These are phyloP conservation scores for Sugiyamaella novakii DNA, from an alignment of 1,139 yeast species.

Conservation along the genomic window DNA sequence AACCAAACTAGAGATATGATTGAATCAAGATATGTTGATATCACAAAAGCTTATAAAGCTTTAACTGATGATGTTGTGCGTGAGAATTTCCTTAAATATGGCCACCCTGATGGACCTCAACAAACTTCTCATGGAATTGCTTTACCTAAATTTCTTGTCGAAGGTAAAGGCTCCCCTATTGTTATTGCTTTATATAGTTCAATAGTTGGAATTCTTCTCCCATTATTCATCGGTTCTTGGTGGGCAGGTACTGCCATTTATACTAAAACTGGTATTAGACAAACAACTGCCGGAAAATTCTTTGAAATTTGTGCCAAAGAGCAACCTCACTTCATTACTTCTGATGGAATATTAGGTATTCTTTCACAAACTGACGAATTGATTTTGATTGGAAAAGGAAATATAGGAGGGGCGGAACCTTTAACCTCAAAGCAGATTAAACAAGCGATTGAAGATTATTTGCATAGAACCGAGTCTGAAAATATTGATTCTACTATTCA, in stretches of 20 bases:
- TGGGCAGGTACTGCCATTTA: conserved; percentile 82
- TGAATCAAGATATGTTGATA: conserved; percentile 77
- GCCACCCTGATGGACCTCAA: conserved; percentile 98
- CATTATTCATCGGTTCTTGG: conserved; percentile 79
- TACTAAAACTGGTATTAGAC: conserved; percentile 82
- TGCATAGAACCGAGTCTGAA: conserved; percentile 48
- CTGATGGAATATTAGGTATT: conserved; percentile 60
- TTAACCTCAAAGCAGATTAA: conserved; percentile 53
- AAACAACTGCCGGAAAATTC: conserved; percentile 76
- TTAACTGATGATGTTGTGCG: conserved; percentile 86
- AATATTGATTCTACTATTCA: conserved; percentile 45
- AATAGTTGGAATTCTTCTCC: conserved; percentile 76
- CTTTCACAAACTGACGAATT: conserved; percentile 63
- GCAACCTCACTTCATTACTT: conserved; percentile 64
- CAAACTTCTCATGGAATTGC: conserved; percentile 96
- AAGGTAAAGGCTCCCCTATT: conserved; percentile 73
- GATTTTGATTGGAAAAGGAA: conserved; percentile 50
- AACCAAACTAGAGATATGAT: conserved; percentile 64
- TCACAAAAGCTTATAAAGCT: conserved; percentile 92
- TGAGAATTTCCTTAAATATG: conserved; percentile 81
- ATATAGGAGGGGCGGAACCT: conserved; percentile 26
- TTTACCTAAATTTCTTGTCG: conserved; percentile 86
- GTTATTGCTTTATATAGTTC: conserved; percentile 68
- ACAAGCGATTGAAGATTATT: conserved; percentile 55
- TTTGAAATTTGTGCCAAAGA: conserved; percentile 61